phyloP scores from a whole-genome alignment of 2,329 filamentous ascomycete genomes.

The Acrodontium crateriforme region DNA sequence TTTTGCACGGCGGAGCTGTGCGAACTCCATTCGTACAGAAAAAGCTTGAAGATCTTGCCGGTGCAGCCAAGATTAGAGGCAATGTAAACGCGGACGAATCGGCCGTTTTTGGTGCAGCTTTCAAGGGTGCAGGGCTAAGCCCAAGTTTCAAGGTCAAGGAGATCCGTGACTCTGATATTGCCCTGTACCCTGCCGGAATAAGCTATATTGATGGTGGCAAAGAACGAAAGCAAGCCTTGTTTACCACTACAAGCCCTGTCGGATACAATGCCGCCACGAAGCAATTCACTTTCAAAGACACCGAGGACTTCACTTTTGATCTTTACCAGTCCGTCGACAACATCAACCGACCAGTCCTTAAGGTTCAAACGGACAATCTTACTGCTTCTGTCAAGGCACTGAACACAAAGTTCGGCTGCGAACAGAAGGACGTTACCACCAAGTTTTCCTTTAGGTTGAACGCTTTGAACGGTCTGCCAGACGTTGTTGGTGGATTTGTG shows the following conservation, averaged over 20 bases:
- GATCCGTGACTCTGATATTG: slow-evolving; percentile 68
- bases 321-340: slow-evolving; percentile 60
- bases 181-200: slow-evolving; percentile 59
- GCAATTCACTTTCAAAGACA: slow-evolving; percentile 70
- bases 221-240: slow-evolving; percentile 66
- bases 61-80: slow-evolving; percentile 65
- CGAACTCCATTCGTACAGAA: slow-evolving; percentile 92
- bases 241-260: slow-evolving; percentile 61
- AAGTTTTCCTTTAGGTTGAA: slow-evolving; percentile 64
- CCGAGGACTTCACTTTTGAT: slow-evolving; percentile 64
- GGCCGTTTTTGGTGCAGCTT: slow-evolving; percentile 88
- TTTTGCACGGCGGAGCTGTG: slow-evolving; percentile 80
- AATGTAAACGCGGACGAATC: slow-evolving; percentile 97
- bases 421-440: slow-evolving; percentile 61
- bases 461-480: slow-evolving; percentile 62
- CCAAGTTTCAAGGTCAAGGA: slow-evolving; percentile 97
- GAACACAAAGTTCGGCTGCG: slow-evolving; percentile 65
- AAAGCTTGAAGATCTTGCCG: slow-evolving; percentile 62
- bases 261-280: slow-evolving; percentile 51
- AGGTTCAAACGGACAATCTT: slow-evolving; percentile 68
- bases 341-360: slow-evolving; percentile 47
- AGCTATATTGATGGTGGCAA: slow-evolving; percentile 56
- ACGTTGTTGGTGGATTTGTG: slow-evolving; percentile 59
- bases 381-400: slow-evolving; percentile 69
- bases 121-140: slow-evolving; percentile 83